Conservation (phyloP, 2,329 filamentous ascomycete species). For the Penicillium sclerotiorum region DNA sequence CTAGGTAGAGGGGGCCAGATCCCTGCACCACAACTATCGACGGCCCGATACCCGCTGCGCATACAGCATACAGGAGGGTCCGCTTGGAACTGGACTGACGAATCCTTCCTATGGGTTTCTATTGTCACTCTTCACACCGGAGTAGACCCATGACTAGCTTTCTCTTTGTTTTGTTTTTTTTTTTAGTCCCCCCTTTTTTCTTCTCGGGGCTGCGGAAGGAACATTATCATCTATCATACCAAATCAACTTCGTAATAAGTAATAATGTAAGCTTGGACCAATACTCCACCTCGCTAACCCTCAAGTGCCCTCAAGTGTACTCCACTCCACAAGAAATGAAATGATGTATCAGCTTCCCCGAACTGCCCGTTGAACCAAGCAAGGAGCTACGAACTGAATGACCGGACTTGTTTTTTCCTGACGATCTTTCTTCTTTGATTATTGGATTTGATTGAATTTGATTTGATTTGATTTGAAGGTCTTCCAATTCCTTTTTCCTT, state of each 20-base stretch:
- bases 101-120: not conserved
- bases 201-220: no score
- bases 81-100: not conserved
- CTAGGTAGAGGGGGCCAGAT: conserved; percentile 20
- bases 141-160: no score
- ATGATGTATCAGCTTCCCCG: conserved; percentile 11
- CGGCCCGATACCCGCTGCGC: conserved; percentile 32
- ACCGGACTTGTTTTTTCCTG: not conserved
- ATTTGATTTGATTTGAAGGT: no score
- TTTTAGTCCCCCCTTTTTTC: not conserved
- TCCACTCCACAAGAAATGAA: not conserved
- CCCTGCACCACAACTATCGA: conserved; percentile 32
- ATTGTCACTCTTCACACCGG: not conserved
- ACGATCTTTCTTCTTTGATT: not conserved
- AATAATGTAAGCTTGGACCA: no score
- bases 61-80: conserved; percentile 22
- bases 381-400: conserved; percentile 5
- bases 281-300: no score
- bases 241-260: no score
- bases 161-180: conserved; percentile 5
- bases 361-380: conserved; percentile 8
- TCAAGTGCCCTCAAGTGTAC: no score
- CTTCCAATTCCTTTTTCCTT: no score
- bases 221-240: no score
- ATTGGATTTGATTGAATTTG: not conserved